Conservation (phyloP, 164 flowering plant genomes). For the Magnolia kwangsiensis region DNA sequence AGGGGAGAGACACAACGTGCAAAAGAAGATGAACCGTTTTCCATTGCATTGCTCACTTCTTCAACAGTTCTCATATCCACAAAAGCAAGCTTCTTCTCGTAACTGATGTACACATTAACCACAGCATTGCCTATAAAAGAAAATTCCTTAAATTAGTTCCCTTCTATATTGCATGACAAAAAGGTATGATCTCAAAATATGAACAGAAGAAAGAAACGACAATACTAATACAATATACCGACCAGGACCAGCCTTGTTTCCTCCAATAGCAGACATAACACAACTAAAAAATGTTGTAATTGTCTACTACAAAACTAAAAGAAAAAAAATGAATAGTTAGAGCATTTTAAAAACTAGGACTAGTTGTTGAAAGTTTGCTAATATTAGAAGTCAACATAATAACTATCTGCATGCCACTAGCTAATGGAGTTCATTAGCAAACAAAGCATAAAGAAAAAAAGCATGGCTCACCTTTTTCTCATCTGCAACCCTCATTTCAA, state of each 20-base stretch:
- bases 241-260: constrained; percentile 89
- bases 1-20: too few species aligned
- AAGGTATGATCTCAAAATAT: background rate
- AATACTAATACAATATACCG: constrained; percentile 6
- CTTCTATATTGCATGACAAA: background rate
- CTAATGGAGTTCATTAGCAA: too few species aligned
- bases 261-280: constrained; percentile 80
- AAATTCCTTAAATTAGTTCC: background rate
- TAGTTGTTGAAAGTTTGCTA: too few species aligned
- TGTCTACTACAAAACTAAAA: constrained; percentile 38
- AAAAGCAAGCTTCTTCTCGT: constrained; percentile 90
- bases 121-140: constrained; percentile 71
- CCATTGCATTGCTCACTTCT: constrained; percentile 93
- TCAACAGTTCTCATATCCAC: constrained; percentile 93
- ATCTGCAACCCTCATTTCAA: too few species aligned
- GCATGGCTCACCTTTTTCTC: too few species aligned
- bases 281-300: constrained; percentile 75
- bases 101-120: constrained; percentile 86
- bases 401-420: too few species aligned
- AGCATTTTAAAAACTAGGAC: too few species aligned
- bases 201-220: background rate
- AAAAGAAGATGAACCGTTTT: too few species aligned
- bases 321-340: background rate
- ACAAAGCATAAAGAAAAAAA: too few species aligned
- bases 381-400: too few species aligned